Evolutionary conservation across 495 filamentous ascomycete species (phyloP), one percentile per base, ranked within the genome.

Genomic region (Aspergillus biplanus): DNA sequence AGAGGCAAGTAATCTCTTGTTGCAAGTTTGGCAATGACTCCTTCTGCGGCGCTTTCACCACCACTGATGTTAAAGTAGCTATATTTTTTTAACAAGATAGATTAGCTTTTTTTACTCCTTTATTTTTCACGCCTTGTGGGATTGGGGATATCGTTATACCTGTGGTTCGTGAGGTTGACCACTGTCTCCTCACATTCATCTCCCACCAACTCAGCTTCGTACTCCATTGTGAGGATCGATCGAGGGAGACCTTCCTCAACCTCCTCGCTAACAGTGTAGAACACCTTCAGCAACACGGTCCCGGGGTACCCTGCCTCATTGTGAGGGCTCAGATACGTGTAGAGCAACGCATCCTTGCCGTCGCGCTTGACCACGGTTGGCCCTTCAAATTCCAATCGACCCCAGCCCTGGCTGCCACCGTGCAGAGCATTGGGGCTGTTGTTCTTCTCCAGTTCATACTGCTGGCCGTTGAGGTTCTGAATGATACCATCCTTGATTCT

Each of bases 111-210:
- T 31, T 37, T 15, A 21, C 8, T 5, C 46, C 18, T 8, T 11
- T 50, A 0, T 7, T 31, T 50, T 7, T 31, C n/a, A 7, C 18
- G 47, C 6, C 18, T 4, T 7, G 47, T 9, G 11, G 47, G 7
- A 44, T 44, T 27, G 21, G 33, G 6, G 13, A 15, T 12, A 9
- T 32, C 34, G 49, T 74, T 82, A 60, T 78, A 96, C 92, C 91
- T 95, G 78, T 98, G 94, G 78, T 98, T 98, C 33, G 94, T 98
- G 67, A 97, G 82, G 69, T 91, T 94, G 65, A 97, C 83, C 4
- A 88, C 89, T 0, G 94, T 97, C 82, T 97, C 94, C 27, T 92
- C 86, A 27, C 87, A 87, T 34, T 89, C 87, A 53, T 87, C 84
- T 2, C 86, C 89, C 2, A 93, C 83, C 49, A 97, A 78, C 71